Evolutionary conservation across 805 yeast genomes (phyloP).

Genomic region (Kregervanrija fluxuum): DNA sequence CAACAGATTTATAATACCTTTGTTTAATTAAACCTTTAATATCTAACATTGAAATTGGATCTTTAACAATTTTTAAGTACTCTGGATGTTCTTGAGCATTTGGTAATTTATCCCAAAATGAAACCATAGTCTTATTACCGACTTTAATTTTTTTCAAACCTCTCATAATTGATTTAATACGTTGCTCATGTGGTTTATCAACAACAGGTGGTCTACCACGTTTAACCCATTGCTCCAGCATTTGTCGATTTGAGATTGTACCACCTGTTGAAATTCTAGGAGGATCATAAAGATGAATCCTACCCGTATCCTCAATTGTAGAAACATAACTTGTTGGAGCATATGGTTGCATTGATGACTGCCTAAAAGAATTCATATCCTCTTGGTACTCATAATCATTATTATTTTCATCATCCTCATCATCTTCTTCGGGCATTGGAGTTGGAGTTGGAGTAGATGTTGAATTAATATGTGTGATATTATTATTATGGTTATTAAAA

Average conservation of each 20-base stretch:
- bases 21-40: conserved; percentile 80
- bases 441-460: not conserved
- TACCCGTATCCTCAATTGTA: conserved; percentile 20
- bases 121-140: conserved; percentile 37
- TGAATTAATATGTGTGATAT: too few relatives aligned
- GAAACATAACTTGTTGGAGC: conserved; percentile 23
- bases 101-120: conserved; percentile 76
- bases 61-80: conserved; percentile 45
- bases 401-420: conserved; percentile 10
- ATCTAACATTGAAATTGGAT: conserved; percentile 64
- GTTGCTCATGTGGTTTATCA: conserved; percentile 84
- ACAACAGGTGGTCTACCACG: conserved; percentile 90
- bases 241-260: conserved; percentile 16
- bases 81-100: conserved; percentile 49
- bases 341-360: conserved; percentile 13
- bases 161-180: conserved; percentile 82
- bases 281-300: conserved; percentile 21
- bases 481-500: too few relatives aligned
- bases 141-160: conserved; percentile 66
- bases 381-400: conserved; percentile 3
- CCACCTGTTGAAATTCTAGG: conserved; percentile 18
- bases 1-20: conserved; percentile 71
- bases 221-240: conserved; percentile 45
- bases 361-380: not conserved
- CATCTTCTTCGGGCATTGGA: conserved; percentile 10